Evolutionary conservation across 1,284 basidiomycete genomes (phyloP).

Genomic region (Cystobasidium sp.): DNA sequence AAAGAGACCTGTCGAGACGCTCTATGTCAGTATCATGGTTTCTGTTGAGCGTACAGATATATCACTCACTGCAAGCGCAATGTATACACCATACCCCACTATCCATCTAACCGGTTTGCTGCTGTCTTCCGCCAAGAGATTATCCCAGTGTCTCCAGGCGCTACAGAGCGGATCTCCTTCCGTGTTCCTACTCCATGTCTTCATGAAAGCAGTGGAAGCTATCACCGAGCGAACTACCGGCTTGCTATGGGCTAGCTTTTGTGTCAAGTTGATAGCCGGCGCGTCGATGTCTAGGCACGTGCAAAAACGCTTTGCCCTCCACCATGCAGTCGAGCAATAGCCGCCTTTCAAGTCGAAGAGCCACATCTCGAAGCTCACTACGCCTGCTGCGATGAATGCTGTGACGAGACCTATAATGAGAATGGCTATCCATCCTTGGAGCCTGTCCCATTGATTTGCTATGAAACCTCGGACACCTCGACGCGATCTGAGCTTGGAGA

Average conservation of each 20-base stretch:
- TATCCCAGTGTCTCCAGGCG: slow-evolving; percentile 48
- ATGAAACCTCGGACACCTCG: slow-evolving; percentile 67
- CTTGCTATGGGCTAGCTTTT: slow-evolving; percentile 2
- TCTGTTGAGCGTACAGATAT: background rate
- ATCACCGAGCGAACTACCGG: slow-evolving; percentile 7
- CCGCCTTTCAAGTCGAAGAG: slow-evolving; percentile 95
- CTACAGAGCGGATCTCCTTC: slow-evolving; percentile 29
- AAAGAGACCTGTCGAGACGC: slow-evolving; percentile 65
- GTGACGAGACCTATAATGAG: slow-evolving; percentile 79
- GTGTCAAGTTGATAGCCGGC: slow-evolving; percentile 3
- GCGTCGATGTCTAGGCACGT: slow-evolving; percentile 59
- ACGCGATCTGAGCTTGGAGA: slow-evolving; percentile 54
- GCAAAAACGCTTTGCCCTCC: slow-evolving; percentile 79
- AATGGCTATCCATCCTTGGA: slow-evolving; percentile 88
- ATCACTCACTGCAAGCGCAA: slow-evolving; percentile 71
- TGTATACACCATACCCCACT: slow-evolving; percentile 74
- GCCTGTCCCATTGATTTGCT: slow-evolving; percentile 73
- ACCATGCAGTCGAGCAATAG: slow-evolving; percentile 74
- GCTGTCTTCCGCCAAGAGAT: slow-evolving; percentile 43
- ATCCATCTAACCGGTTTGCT: slow-evolving; percentile 57
- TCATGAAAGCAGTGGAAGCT: slow-evolving; percentile 23
- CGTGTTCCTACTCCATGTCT: slow-evolving; percentile 13
- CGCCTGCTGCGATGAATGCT: slow-evolving; percentile 81
- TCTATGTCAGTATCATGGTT: background rate
- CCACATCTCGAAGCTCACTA: slow-evolving; percentile 84